Conservation (phyloP, 176 grass and related monocot genomes). For the Oryza rufipogon region DNA sequence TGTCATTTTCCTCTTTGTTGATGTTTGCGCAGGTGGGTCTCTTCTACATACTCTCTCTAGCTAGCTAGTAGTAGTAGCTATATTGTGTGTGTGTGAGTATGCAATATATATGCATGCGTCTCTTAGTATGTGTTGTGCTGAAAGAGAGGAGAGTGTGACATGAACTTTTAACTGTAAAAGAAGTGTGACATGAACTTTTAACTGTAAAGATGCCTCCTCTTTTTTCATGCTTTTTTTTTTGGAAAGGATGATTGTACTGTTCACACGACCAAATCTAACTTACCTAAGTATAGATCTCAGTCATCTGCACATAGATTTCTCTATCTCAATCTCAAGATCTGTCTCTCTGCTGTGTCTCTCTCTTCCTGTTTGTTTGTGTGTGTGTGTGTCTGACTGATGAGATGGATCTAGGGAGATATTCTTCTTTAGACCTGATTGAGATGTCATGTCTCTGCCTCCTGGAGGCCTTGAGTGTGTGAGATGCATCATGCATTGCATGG, state of each 20-base stretch:
- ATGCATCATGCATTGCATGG: background rate
- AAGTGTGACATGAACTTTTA: conserved; percentile 56
- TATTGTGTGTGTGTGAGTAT: no score
- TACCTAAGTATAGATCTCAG: background rate
- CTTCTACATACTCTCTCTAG: background rate
- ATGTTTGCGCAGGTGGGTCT: conserved; percentile 58
- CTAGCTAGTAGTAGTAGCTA: background rate
- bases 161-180: conserved; percentile 59
- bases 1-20: conserved; percentile 72
- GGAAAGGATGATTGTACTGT: background rate
- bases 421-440: conserved; percentile 33
- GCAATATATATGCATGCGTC: no score
- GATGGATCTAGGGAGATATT: conserved; percentile 25
- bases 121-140: conserved; percentile 11
- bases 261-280: background rate
- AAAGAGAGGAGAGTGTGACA: conserved; percentile 53
- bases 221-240: conserved; percentile 24
- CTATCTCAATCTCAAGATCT: background rate
- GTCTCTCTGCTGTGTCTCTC: background rate
- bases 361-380: background rate
- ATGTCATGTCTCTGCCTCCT: conserved; percentile 45
- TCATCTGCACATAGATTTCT: background rate
- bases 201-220: conserved; percentile 48
- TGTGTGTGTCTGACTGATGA: conserved; percentile 8
- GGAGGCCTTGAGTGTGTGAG: conserved; percentile 7